Evolutionary conservation across 2,329 filamentous ascomycete species (phyloP), one percentile per base, ranked within the genome.

Genomic region (Paracamarosporium sp.): DNA sequence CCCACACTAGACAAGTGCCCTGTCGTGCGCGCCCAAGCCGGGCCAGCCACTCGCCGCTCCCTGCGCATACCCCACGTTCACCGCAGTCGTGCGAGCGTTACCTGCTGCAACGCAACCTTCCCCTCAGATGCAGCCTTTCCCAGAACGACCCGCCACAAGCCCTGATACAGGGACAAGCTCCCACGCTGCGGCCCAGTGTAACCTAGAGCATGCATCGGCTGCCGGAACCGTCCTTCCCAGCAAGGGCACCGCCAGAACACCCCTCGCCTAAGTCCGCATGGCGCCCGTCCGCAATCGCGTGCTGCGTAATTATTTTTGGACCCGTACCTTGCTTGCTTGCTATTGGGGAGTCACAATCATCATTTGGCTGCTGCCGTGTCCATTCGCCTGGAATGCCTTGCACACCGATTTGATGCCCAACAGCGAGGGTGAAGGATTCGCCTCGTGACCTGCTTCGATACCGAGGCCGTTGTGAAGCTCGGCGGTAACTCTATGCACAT

Each of bases 1-100:
- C 71, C 67, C 63, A 64, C 66, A 67, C 68, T 67, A 72, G 64
- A 1, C 13, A 35, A 15, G 17, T 15, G 65, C 69, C 69, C 59
- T 67, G 69, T 56, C 58, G 59, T 60, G 57, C 65, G 59, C 68
- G 64, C 70, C 64, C 56, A 62, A 55, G 51, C 51, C 27, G 13
- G 57, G 55, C 64, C 67, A 69, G 65, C 67, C 68, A 66, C 65
- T 52, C 57, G 38, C 43, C 53, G 38, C 55, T 54, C 52, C 43
- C 43, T 33, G 24, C 50, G 56, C 44, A 38, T 57, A 55, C 54
- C 60, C 60, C 61, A 55, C 61, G 57, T 55, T 50, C 33, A 31
- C 48, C 11, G 15, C 22, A 50, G 6, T 27, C 17, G 17, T 22
- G 46, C 27, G 43, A 46, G 27, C 13, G 24, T 31, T 27, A 20